Evolutionary conservation across 805 yeast species (phyloP).

Genomic region (Wickerhamiella occidentalis): DNA sequence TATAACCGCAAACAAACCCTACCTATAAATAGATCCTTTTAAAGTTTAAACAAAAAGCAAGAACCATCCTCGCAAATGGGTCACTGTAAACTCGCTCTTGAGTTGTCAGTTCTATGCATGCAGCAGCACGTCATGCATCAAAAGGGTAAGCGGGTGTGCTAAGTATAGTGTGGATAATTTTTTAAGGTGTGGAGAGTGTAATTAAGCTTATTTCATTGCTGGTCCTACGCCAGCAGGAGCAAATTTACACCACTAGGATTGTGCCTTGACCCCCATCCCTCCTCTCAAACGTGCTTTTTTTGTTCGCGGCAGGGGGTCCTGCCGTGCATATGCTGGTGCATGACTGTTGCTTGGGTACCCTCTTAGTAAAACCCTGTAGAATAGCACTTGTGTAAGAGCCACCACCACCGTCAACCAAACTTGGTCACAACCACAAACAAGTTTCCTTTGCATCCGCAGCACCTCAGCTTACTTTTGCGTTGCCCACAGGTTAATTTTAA

Average conservation of each 20-base stretch:
- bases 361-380: constrained; percentile 5
- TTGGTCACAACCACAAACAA: not conserved
- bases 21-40: too few species aligned
- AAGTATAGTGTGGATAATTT: not conserved
- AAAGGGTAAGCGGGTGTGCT: not conserved
- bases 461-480: not conserved
- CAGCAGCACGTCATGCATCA: constrained; percentile 7
- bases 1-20: too few species aligned
- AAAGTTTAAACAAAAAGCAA: too few species aligned
- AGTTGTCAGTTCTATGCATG: not conserved
- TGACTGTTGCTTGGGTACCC: constrained; percentile 10
- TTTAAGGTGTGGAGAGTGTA: too few species aligned
- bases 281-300: not conserved
- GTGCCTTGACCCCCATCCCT: not conserved
- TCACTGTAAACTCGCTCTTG: too few species aligned
- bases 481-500: not conserved
- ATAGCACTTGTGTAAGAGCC: not conserved
- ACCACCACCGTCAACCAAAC: constrained; percentile 2
- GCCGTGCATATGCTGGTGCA: constrained; percentile 6
- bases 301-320: constrained; percentile 4
- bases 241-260: too few species aligned
- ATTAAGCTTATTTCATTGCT: too few species aligned
- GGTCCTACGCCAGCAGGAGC: too few species aligned
- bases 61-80: too few species aligned
- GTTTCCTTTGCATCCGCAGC: not conserved